Conservation (phyloP, 73 alveolate species). For the Paramecium primaurelia region DNA sequence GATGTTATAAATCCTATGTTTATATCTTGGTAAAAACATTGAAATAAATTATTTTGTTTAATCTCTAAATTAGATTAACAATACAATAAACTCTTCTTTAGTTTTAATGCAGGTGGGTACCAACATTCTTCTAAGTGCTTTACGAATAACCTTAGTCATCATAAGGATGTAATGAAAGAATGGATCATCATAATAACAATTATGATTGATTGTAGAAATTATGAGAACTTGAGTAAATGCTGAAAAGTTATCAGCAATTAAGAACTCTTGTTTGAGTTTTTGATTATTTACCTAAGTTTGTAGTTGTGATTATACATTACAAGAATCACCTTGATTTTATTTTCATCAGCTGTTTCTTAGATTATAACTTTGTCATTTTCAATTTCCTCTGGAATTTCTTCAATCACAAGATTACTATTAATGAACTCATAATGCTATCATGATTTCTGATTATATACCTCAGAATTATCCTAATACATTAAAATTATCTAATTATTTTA, state of each 20-base stretch:
- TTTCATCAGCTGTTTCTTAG: neutral
- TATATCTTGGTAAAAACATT: slow-evolving; percentile 2
- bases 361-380: neutral
- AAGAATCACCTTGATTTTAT: neutral
- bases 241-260: neutral
- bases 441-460: neutral
- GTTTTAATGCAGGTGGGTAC: neutral
- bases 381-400: neutral
- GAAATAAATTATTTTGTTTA: neutral
- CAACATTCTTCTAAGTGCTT: neutral
- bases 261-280: neutral
- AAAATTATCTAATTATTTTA: neutral
- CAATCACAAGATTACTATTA: neutral
- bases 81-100: neutral
- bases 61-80: neutral
- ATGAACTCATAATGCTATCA: neutral
- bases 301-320: neutral
- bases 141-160: neutral
- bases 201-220: neutral
- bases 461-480: neutral
- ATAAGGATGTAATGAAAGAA: neutral
- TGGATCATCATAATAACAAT: neutral
- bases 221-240: neutral
- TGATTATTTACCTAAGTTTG: neutral
- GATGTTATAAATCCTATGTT: slow-evolving; percentile 23